phyloP scores from a whole-genome alignment of 2,329 filamentous ascomycete species.

The Chrysoporthe puriensis region DNA sequence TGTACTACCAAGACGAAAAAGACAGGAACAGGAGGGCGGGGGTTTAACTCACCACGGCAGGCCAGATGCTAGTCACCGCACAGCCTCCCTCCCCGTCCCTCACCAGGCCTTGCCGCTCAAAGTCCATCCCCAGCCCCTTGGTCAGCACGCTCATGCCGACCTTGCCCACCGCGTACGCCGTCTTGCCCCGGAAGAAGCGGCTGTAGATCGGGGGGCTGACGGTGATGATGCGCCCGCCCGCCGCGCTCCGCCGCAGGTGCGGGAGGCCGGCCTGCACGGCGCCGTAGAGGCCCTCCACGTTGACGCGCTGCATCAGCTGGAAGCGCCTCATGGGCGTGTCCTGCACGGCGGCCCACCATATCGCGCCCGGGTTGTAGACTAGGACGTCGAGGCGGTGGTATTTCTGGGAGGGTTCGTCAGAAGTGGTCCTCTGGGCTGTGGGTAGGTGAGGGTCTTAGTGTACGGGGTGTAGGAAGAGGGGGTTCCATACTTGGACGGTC shows the following conservation, averaged over 20 bases:
- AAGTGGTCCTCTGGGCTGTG: background rate
- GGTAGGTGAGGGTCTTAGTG: background rate
- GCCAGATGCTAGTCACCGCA: constrained; percentile 84
- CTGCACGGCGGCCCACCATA: constrained; percentile 79
- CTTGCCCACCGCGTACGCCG: constrained; percentile 79
- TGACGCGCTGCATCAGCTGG: constrained; percentile 76
- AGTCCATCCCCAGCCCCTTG: constrained; percentile 83
- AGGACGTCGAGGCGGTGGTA: constrained; percentile 73
- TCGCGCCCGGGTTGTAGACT: constrained; percentile 82
- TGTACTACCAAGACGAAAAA: too few species aligned
- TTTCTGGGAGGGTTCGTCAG: constrained; percentile 37
- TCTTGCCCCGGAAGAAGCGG: constrained; percentile 84
- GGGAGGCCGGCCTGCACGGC: constrained; percentile 71
- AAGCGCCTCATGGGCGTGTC: constrained; percentile 77
- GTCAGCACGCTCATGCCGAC: constrained; percentile 82
- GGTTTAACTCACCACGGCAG: constrained; percentile 63
- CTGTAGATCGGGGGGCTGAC: constrained; percentile 85
- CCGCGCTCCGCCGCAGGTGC: constrained; percentile 49
- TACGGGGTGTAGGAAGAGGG: background rate
- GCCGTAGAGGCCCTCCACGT: constrained; percentile 76
- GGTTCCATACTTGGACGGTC: constrained; percentile 50
- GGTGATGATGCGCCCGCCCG: constrained; percentile 68
- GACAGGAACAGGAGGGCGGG: too few species aligned
- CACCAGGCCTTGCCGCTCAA: constrained; percentile 64
- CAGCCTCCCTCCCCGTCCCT: constrained; percentile 51